phyloP scores from a whole-genome alignment of 768 basidiomycete species.

The Agaricus subrufescens region DNA sequence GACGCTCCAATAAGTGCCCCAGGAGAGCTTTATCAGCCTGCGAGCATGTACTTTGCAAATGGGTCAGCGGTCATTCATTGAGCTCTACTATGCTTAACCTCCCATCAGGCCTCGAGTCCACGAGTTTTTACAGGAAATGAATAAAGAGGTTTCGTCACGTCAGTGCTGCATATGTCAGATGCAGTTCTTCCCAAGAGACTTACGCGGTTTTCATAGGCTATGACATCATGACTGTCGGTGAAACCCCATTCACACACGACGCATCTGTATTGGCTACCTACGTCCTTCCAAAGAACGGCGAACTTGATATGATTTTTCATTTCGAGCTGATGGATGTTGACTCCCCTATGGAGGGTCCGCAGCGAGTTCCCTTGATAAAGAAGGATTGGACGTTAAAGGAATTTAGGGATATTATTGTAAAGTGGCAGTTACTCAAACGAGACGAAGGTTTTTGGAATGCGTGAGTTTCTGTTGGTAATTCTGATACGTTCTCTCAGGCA shows the following conservation, averaged over 20 bases:
- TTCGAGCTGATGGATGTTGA: slow-evolving; percentile 63
- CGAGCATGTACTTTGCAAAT: slow-evolving; percentile 50
- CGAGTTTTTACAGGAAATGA: slow-evolving; percentile 66
- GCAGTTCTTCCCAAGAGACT: neutral
- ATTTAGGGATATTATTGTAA: slow-evolving; percentile 39
- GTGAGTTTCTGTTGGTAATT: slow-evolving; percentile 27
- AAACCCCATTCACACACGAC: slow-evolving; percentile 55
- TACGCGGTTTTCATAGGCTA: slow-evolving; percentile 29
- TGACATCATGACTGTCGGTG: slow-evolving; percentile 63
- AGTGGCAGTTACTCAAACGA: slow-evolving; percentile 59
- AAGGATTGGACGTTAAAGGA: slow-evolving; percentile 49
- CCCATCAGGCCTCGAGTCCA: slow-evolving; percentile 53
- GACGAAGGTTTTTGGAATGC: slow-evolving; percentile 66
- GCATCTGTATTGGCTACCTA: slow-evolving; percentile 48
- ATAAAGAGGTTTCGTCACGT: slow-evolving; percentile 55
- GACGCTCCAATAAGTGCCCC: slow-evolving; percentile 58
- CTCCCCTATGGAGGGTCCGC: slow-evolving; percentile 28
- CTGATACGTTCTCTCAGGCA: neutral
- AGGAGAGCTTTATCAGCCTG: slow-evolving; percentile 48
- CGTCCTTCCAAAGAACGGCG: slow-evolving; percentile 50
- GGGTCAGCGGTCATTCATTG: slow-evolving; percentile 35
- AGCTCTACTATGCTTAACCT: neutral
- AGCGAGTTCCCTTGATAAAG: slow-evolving; percentile 33
- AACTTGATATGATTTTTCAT: slow-evolving; percentile 63
- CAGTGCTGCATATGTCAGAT: neutral